Base-by-base conservation (phyloP, 192 early-diverging fungal genomes). In the Coemansia sp. region DNA sequence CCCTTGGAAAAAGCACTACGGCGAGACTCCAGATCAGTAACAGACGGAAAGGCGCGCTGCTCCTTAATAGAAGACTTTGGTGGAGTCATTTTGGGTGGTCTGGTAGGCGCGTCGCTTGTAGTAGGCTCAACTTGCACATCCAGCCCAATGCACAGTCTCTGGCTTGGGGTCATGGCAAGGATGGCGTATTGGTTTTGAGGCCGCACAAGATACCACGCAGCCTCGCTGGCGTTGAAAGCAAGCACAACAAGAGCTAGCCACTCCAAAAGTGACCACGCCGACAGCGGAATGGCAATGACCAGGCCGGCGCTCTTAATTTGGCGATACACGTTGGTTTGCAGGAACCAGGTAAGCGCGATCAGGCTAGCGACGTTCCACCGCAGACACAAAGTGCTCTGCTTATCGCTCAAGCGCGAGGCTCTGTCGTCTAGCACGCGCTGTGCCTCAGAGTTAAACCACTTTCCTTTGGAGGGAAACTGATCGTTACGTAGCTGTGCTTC, bases 331-430 rank as follows among this genome's bases (percentile, higher is more conserved):
- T 67, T 74, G 1, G 74, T 82, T 20, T 82, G 79, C 35, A 65
- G 57, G 43, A 59, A 59, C 66, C 70, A 69, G 13, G 40, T 58
- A n/a, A 73, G 40, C 18, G 63, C 70, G 2, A 73, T 9, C 10
- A 82, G 43, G 43, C 66, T 70, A 3, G 68, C 67, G n/a, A 76
- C 71, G 51, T 82, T 82, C 74, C 70, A 73, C 40, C 79, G 74
- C 56, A 82, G 60, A 21, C 74, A 70, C 67, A 73, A 63, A 40
- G 74, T 65, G 67, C 74, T 76, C 48, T 76, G 70, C 23, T 64
- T 46, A 51, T 68, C 68, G 51, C 62, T 67, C 34, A 50, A 50
- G 3, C 76, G 73, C n/a, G n/a, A 13, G 11, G 66, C 79, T 16
- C 69, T 37, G 13, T 82, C 79, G 16, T 76, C 63, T n/a, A 82